phyloP scores from a whole-genome alignment of 805 yeast species.

The Suhomyces faveliae region DNA sequence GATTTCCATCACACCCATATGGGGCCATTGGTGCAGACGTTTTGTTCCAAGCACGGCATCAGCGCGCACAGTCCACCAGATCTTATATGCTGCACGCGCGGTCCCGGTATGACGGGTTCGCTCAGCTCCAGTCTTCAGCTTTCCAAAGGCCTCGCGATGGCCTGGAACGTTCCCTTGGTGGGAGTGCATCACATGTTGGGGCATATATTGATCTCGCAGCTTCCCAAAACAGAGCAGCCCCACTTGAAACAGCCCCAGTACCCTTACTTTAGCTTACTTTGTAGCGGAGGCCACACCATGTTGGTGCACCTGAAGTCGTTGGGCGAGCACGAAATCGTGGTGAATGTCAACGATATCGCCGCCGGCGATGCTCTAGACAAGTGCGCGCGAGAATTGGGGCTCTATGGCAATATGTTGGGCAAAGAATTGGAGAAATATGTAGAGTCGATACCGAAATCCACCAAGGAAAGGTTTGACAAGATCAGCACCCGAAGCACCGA shows the following conservation, averaged over 20 bases:
- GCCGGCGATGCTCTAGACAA: conserved; percentile 93
- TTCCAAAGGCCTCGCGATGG: conserved; percentile 81
- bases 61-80: conserved; percentile 49
- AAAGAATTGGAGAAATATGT: conserved; percentile 69
- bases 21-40: conserved; percentile 47
- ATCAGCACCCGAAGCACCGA: conserved; percentile 20
- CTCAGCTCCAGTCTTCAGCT: conserved; percentile 77
- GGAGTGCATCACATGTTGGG: conserved; percentile 98
- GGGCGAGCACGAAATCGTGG: conserved; percentile 65
- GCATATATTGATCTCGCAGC: conserved; percentile 60
- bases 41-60: conserved; percentile 40
- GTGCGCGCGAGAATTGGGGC: conserved; percentile 82
- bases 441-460: conserved; percentile 26
- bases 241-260: conserved; percentile 52
- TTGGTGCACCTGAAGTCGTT: conserved; percentile 65
- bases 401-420: conserved; percentile 82
- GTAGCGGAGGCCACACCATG: conserved; percentile 95
- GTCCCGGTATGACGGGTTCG: conserved; percentile 96
- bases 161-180: conserved; percentile 71
- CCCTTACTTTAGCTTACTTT: conserved; percentile 75
- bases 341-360: conserved; percentile 82
- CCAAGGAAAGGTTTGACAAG: conserved; percentile 21
- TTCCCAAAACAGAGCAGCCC: conserved; percentile 37
- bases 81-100: conserved; percentile 84
- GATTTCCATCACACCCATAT: conserved; percentile 67